Conservation (phyloP, 805 yeast genomes). For the Candida nemodendra region DNA sequence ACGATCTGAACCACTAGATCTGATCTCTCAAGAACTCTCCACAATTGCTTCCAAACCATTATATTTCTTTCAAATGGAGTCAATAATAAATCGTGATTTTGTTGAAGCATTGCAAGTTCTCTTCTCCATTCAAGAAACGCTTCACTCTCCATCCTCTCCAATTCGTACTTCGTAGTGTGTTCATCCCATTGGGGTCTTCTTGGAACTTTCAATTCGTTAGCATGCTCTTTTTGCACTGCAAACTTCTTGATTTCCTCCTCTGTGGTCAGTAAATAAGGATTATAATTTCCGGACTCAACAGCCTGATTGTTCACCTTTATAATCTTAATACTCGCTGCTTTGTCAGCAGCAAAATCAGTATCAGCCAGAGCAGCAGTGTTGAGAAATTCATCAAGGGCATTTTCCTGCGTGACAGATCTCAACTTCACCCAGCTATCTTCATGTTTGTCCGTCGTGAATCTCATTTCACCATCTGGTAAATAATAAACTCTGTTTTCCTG, state of each 20-base stretch:
- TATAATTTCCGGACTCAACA: constrained; percentile 52
- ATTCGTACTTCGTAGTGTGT: constrained; percentile 66
- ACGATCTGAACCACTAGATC: constrained; percentile 95
- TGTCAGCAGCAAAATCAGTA: constrained; percentile 93
- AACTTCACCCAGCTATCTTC: constrained; percentile 89
- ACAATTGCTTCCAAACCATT: constrained; percentile 97
- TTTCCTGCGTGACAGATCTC: constrained; percentile 92
- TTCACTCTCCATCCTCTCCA: constrained; percentile 84
- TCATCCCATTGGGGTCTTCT: constrained; percentile 87
- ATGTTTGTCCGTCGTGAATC: constrained; percentile 82
- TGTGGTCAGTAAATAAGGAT: constrained; percentile 60
- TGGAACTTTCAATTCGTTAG: constrained; percentile 76
- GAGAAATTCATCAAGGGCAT: constrained; percentile 89
- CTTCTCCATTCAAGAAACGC: constrained; percentile 95
- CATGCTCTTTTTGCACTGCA: constrained; percentile 64
- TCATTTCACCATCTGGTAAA: constrained; percentile 82
- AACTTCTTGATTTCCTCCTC: constrained; percentile 65
- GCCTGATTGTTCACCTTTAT: constrained; percentile 74
- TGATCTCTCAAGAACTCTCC: constrained; percentile 96
- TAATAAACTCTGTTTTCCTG: constrained; percentile 66
- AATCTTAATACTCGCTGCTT: constrained; percentile 76
- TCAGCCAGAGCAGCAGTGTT: constrained; percentile 95
- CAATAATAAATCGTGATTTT: constrained; percentile 76
- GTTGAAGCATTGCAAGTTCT: constrained; percentile 79
- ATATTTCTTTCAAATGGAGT: constrained; percentile 97